Percentiles rank a stretch among this genome's conserved stretches.
Conservation (phyloP, 129 eudicot species). For the Lactuca saligna region DNA sequence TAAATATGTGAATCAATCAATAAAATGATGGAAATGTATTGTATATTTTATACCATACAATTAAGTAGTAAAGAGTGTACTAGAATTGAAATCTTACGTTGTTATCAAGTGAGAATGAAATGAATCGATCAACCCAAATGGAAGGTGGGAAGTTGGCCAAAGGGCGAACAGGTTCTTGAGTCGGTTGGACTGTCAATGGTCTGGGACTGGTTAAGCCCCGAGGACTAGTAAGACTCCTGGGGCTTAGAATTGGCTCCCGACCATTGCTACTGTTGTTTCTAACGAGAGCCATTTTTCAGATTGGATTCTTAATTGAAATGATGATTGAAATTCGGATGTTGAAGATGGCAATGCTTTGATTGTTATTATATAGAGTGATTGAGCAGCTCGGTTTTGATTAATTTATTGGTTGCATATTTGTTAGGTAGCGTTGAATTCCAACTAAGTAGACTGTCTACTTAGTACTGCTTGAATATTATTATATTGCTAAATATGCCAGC, state of each 20-base stretch:
- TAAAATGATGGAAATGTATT: no score
- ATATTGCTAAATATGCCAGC: background rate
- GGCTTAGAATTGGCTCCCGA: background rate
- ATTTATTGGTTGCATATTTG: background rate
- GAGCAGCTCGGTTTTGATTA: background rate
- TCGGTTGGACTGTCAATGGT: background rate
- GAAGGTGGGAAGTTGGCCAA: constrained; percentile 17
- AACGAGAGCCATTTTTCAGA: background rate
- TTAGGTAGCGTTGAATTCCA: constrained; percentile 7
- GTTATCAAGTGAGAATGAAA: constrained; percentile 2
- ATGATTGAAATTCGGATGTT: background rate
- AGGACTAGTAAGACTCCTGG: background rate
- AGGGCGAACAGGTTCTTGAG: constrained; percentile 8
- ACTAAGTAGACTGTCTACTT: constrained; percentile 1
- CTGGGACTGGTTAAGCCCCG: background rate
- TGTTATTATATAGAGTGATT: background rate
- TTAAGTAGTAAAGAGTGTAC: background rate
- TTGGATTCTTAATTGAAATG: background rate
- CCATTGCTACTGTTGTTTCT: background rate
- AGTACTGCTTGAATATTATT: background rate
- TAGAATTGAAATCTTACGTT: background rate
- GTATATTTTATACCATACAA: no score
- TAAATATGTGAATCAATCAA: no score
- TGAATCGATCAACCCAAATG: constrained; percentile 11
- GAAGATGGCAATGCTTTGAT: background rate